phyloP scores from a whole-genome alignment of 1,139 yeast genomes.

The Zhuliangozyma parablackwelliae region DNA sequence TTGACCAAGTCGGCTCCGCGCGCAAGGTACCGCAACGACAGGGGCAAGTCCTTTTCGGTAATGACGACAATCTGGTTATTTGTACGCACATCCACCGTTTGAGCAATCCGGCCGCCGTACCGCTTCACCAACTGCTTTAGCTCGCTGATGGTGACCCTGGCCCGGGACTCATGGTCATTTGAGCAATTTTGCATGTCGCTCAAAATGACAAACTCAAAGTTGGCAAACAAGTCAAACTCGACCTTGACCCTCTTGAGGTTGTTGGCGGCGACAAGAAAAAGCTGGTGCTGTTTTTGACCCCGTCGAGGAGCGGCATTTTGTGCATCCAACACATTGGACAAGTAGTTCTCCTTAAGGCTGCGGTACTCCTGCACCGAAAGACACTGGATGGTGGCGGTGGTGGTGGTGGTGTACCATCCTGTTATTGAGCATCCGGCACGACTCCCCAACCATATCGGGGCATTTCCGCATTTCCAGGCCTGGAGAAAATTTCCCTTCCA shows the following conservation, averaged over 20 bases:
- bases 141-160: conserved; percentile 27
- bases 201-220: conserved; percentile 30
- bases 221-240: conserved; percentile 20
- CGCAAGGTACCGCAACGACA: conserved; percentile 37
- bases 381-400: too few species aligned
- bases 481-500: not conserved
- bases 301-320: conserved; percentile 20
- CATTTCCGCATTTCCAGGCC: too few species aligned
- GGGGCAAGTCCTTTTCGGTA: conserved; percentile 48
- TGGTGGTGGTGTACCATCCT: too few species aligned
- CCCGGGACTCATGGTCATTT: too few species aligned
- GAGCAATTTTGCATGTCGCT: conserved; percentile 25
- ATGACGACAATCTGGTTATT: conserved; percentile 28
- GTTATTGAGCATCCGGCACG: too few species aligned
- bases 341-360: conserved; percentile 26
- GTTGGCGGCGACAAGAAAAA: conserved; percentile 1
- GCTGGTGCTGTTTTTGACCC: conserved; percentile 7
- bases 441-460: too few species aligned
- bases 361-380: conserved; percentile 55
- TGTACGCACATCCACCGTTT: conserved; percentile 11
- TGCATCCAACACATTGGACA: conserved; percentile 19
- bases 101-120: conserved; percentile 48
- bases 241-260: conserved; percentile 8
- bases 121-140: conserved; percentile 35
- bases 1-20: conserved; percentile 56